Evolutionary conservation across 1,284 basidiomycete genomes (phyloP).

Genomic region (Microbotryomycetes sp.): DNA sequence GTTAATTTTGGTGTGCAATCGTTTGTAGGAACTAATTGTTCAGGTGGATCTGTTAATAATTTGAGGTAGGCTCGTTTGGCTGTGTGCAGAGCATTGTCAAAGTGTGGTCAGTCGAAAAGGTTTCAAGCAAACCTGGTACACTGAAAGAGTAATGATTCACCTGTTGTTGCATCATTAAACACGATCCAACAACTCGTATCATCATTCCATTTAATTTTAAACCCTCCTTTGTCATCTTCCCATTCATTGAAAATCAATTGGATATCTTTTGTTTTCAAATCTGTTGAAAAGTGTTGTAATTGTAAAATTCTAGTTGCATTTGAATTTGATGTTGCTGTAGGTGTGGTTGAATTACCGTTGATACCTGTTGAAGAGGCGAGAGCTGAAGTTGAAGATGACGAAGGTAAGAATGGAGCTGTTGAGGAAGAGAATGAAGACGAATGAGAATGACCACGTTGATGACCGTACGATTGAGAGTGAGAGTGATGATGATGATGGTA

Average conservation of each 20-base stretch:
- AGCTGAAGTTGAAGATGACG: neutral
- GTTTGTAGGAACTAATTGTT: conserved; percentile 53
- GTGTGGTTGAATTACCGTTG: neutral
- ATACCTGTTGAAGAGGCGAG: too few relatives aligned
- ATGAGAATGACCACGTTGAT: neutral
- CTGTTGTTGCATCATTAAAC: conserved; percentile 58
- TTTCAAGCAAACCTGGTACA: neutral
- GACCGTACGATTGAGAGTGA: neutral
- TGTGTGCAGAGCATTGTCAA: conserved; percentile 39
- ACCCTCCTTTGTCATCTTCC: conserved; percentile 79
- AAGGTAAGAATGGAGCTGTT: neutral
- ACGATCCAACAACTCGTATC: conserved; percentile 93
- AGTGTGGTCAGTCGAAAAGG: conserved; percentile 2
- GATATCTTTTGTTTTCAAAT: conserved; percentile 95
- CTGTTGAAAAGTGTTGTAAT: conserved; percentile 82
- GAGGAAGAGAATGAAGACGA: neutral
- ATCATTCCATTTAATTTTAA: conserved; percentile 98
- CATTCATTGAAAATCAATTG: conserved; percentile 84
- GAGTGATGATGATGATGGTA: neutral
- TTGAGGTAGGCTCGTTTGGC: conserved; percentile 92
- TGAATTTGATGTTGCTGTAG: neutral
- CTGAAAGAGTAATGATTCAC: conserved; percentile 40
- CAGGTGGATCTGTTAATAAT: conserved; percentile 72
- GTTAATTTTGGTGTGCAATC: conserved; percentile 55
- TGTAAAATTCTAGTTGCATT: conserved; percentile 76